Conservation (phyloP, 345 rosid species). For the Salix viminalis region DNA sequence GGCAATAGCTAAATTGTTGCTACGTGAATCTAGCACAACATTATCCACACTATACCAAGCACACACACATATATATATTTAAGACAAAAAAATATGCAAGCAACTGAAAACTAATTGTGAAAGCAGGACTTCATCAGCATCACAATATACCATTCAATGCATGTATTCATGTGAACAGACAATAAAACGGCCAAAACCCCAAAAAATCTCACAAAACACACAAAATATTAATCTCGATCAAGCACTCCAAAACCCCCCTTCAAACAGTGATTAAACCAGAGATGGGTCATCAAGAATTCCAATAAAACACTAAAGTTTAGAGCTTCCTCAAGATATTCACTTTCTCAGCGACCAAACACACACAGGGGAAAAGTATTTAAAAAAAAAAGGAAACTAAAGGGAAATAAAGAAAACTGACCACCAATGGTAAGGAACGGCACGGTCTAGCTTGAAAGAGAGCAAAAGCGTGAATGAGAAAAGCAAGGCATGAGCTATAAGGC, state of each 20-base stretch:
- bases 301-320: neutral
- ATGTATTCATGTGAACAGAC: neutral
- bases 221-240: neutral
- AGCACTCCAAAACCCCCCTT: neutral
- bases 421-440: slow-evolving; percentile 55
- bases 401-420: slow-evolving; percentile 45
- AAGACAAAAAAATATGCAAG: neutral
- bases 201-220: neutral
- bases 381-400: neutral
- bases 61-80: neutral
- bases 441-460: slow-evolving; percentile 72
- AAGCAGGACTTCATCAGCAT: neutral
- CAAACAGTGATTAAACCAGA: neutral
- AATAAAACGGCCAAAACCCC: neutral
- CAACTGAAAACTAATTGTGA: neutral
- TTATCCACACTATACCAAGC: neutral
- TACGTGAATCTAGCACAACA: neutral
- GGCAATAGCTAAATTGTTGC: too few species aligned
- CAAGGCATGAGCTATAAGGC: slow-evolving; percentile 57
- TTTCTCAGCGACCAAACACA: slow-evolving; percentile 4
- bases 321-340: neutral
- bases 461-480: slow-evolving; percentile 79
- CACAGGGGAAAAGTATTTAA: neutral
- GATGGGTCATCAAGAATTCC: neutral
- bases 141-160: neutral